Evolutionary conservation across 2,329 filamentous ascomycete species (phyloP).

Genomic region (Tolypocladium inflatum): DNA sequence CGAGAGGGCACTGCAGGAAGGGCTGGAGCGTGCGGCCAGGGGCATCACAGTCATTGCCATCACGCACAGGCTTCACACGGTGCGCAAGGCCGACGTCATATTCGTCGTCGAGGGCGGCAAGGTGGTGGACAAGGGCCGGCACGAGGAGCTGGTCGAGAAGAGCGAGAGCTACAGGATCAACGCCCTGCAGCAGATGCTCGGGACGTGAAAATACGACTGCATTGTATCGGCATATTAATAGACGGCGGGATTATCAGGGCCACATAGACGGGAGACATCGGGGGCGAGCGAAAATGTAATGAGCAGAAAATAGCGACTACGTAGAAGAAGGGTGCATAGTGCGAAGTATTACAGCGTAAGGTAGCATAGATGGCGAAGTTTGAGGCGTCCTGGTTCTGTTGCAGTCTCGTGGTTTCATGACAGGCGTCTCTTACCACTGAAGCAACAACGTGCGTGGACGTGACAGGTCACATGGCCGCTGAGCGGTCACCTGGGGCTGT

Average conservation of each 20-base stretch:
- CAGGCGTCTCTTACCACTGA: not conserved
- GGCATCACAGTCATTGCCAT: conserved; percentile 49
- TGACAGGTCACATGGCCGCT: not conserved
- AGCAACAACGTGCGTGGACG: not conserved
- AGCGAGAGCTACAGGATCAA: conserved; percentile 44
- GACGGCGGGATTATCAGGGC: not conserved
- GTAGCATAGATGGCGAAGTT: not conserved
- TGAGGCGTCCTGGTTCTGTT: not conserved
- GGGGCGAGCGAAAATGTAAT: not conserved
- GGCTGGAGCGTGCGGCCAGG: conserved; percentile 47
- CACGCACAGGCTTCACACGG: conserved; percentile 47
- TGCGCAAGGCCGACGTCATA: conserved; percentile 47
- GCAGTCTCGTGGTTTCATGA: not conserved
- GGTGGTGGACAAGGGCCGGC: conserved; percentile 41
- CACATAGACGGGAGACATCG: not conserved
- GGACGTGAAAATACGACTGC: not conserved
- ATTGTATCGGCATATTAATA: not conserved
- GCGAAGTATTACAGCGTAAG: not conserved
- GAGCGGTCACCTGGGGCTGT: not conserved
- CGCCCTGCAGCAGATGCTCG: conserved; percentile 40
- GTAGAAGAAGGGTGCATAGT: not conserved
- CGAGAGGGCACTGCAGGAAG: conserved; percentile 56
- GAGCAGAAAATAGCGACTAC: not conserved
- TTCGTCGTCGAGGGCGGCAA: conserved; percentile 45
- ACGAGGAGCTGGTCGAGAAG: conserved; percentile 42